Percentiles rank a stretch among this genome's conserved stretches.
Conservation (phyloP, 306 rosid genomes). For the Canavalia ensiformis region DNA sequence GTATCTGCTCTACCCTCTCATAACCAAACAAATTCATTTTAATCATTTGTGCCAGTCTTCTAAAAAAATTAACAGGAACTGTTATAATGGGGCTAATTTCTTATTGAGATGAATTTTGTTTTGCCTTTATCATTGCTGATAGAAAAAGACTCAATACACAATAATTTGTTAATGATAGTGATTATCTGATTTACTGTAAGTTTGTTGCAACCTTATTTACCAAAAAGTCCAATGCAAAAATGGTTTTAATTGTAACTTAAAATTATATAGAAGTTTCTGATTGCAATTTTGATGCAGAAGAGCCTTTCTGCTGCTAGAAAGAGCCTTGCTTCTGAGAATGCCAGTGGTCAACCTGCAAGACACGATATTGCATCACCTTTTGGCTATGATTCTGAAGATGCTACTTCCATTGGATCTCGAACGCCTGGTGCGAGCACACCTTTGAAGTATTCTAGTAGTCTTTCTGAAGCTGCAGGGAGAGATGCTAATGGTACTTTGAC, state of each 20-base stretch:
- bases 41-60: neutral
- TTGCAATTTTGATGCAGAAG: conserved; percentile 68
- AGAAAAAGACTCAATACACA: neutral
- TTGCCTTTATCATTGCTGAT: neutral
- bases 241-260: conserved; percentile 22
- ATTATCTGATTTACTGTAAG: neutral
- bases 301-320: conserved; percentile 88
- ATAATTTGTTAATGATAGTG: neutral
- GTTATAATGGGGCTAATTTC: neutral
- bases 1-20: conserved; percentile 6
- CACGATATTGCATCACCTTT: conserved; percentile 55
- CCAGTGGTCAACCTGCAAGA: conserved; percentile 60
- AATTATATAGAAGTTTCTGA: conserved; percentile 30
- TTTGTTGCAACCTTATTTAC: neutral
- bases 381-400: conserved; percentile 77
- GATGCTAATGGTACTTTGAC: conserved; percentile 61
- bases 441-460: conserved; percentile 56
- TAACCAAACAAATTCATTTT: conserved; percentile 8
- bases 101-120: conserved; percentile 2
- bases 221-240: neutral
- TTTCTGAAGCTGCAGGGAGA: conserved; percentile 59
- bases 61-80: conserved; percentile 8
- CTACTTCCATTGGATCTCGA: conserved; percentile 75
- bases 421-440: conserved; percentile 86
- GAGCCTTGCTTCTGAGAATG: conserved; percentile 73